Conservation (phyloP, 2,329 filamentous ascomycete genomes). For the Zarea fungicola region DNA sequence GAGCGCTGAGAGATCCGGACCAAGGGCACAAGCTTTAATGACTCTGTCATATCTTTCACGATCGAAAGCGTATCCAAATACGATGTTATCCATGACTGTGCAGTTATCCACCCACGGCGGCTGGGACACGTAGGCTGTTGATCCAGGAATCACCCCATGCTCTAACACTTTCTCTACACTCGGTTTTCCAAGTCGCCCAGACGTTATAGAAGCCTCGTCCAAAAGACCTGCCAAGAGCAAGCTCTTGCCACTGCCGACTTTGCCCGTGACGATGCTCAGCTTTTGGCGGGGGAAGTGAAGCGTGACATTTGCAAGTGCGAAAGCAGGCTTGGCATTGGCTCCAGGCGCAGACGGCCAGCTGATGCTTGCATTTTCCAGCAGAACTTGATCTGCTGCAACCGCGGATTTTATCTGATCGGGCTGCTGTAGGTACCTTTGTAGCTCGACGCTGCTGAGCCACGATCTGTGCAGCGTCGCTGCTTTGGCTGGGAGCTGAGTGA, state of each 20-base stretch:
- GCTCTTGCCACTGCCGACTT: conserved; percentile 66
- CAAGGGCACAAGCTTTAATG: conserved; percentile 39
- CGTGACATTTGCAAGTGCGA: conserved; percentile 54
- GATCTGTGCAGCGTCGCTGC: background rate
- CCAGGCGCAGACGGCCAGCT: background rate
- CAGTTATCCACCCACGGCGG: conserved; percentile 44
- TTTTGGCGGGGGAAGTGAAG: conserved; percentile 57
- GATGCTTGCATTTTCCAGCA: conserved; percentile 3
- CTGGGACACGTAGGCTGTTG: conserved; percentile 40
- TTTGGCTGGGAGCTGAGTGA: conserved; percentile 5
- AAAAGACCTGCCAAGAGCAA: conserved; percentile 62
- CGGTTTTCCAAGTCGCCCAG: conserved; percentile 49
- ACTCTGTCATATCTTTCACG: conserved; percentile 39
- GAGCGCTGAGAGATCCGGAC: conserved; percentile 37
- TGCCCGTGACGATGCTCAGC: conserved; percentile 62
- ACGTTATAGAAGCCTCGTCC: conserved; percentile 60
- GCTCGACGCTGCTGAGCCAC: conserved; percentile 8
- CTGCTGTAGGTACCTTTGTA: conserved; percentile 1
- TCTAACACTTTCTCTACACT: conserved; percentile 30
- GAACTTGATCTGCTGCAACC: background rate
- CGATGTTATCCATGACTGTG: conserved; percentile 39
- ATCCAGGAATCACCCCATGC: background rate
- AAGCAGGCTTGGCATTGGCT: conserved; percentile 33
- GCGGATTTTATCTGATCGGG: background rate
- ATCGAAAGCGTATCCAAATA: conserved; percentile 37